Conservation (phyloP, 2,329 filamentous ascomycete genomes). For the Cercospora beticola region DNA sequence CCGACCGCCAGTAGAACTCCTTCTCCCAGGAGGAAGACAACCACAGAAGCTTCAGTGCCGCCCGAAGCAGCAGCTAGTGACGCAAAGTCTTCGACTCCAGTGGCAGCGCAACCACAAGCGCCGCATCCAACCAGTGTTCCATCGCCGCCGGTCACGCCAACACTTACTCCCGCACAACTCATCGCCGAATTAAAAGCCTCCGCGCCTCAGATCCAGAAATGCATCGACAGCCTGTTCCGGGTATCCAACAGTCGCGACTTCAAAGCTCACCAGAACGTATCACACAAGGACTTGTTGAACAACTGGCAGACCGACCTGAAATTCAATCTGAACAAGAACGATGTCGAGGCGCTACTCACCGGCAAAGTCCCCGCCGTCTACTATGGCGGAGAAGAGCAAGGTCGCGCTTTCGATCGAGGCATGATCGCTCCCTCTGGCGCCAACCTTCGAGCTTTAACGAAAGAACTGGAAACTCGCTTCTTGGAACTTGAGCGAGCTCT, state of each 20-base stretch:
- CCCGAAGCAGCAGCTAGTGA: constrained; percentile 14
- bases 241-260: constrained; percentile 32
- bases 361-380: constrained; percentile 55
- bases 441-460: constrained; percentile 69
- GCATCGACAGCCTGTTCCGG: constrained; percentile 38
- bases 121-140: constrained; percentile 33
- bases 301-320: constrained; percentile 36
- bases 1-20: constrained; percentile 33
- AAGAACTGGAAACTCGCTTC: constrained; percentile 68
- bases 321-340: constrained; percentile 40
- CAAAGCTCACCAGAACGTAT: constrained; percentile 33
- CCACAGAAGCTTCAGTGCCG: constrained; percentile 12
- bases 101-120: constrained; percentile 11
- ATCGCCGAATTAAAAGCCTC: constrained; percentile 35
- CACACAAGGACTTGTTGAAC: constrained; percentile 32
- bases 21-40: constrained; percentile 22
- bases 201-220: constrained; percentile 36
- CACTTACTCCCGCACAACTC: constrained; percentile 36
- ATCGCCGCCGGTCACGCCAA: constrained; percentile 37
- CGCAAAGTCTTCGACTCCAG: constrained; percentile 25
- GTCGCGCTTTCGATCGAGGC: constrained; percentile 54
- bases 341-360: constrained; percentile 49
- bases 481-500: constrained; percentile 65
- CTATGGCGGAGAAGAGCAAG: constrained; percentile 43
- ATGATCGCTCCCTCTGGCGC: constrained; percentile 75